Evolutionary conservation across 179 eudicot genomes (phyloP).

Genomic region (Spinacia oleracea): DNA sequence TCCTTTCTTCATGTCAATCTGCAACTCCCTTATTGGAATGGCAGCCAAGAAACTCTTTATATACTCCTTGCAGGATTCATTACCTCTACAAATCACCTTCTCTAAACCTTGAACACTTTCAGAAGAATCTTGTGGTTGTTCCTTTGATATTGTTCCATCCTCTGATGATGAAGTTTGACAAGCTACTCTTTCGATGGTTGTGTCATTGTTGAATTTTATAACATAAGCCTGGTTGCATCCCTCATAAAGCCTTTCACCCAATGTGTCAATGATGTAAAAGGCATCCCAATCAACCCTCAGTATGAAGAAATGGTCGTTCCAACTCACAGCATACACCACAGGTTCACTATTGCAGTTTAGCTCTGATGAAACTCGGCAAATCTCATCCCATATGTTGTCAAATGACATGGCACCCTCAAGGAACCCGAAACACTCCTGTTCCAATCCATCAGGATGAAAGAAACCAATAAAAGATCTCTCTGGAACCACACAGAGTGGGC

Average conservation of each 20-base stretch:
- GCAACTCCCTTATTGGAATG: conserved; percentile 81
- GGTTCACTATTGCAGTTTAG: conserved; percentile 34
- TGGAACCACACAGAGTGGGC: conserved; percentile 53
- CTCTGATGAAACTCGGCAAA: conserved; percentile 42
- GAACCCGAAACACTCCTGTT: conserved; percentile 58
- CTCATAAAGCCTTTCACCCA: conserved; percentile 82
- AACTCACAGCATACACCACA: conserved; percentile 65
- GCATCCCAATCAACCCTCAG: conserved; percentile 80
- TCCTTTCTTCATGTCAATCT: conserved; percentile 80
- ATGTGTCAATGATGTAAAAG: conserved; percentile 73
- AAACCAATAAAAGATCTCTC: conserved; percentile 81
- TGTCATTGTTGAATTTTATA: conserved; percentile 59
- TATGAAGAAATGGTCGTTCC: conserved; percentile 88
- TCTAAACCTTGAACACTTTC: conserved; percentile 25
- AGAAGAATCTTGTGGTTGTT: background rate
- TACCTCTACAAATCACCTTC: conserved; percentile 47
- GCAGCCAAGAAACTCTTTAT: conserved; percentile 88
- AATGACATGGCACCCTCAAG: conserved; percentile 84
- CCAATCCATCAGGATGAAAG: conserved; percentile 72
- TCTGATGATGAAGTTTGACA: conserved; percentile 27
- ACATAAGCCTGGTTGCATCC: conserved; percentile 77
- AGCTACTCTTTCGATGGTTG: conserved; percentile 45
- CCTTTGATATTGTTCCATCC: conserved; percentile 23
- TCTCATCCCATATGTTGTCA: conserved; percentile 88
- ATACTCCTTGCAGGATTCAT: conserved; percentile 77